Conservation (phyloP, 495 filamentous ascomycete genomes). For the Penicillium silybi region DNA sequence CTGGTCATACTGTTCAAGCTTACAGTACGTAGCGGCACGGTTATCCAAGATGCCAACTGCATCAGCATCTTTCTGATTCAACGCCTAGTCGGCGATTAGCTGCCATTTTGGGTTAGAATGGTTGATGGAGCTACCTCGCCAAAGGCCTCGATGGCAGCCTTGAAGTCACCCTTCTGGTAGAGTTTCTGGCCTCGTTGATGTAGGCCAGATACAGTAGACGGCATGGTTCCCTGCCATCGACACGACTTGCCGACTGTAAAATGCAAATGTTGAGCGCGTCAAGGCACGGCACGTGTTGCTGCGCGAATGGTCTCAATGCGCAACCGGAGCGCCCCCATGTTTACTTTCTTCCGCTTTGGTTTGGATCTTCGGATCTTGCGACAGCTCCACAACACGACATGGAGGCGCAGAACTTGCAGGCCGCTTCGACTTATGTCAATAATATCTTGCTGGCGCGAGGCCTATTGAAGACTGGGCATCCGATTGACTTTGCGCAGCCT, state of each 20-base stretch:
- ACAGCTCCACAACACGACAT: conserved; percentile 42
- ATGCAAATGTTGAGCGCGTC: not conserved
- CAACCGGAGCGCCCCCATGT: conserved; percentile 27
- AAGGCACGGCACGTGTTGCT: conserved; percentile 14
- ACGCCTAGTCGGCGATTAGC: conserved; percentile 27
- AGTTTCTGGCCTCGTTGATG: conserved; percentile 38
- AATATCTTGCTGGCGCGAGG: conserved; percentile 89
- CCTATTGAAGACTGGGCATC: conserved; percentile 74
- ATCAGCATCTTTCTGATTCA: conserved; percentile 28
- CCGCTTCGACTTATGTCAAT: conserved; percentile 93
- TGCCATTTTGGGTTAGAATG: conserved; percentile 15
- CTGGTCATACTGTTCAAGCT: conserved; percentile 47
- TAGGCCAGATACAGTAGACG: conserved; percentile 7
- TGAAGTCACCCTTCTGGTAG: conserved; percentile 38
- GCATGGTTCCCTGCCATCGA: conserved; percentile 1
- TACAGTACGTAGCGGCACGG: conserved; percentile 57
- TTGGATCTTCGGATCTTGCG: conserved; percentile 1
- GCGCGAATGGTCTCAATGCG: conserved; percentile 12
- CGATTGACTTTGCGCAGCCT: conserved; percentile 81
- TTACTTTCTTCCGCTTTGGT: conserved; percentile 47
- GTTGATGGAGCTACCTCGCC: conserved; percentile 30
- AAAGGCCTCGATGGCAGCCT: conserved; percentile 40
- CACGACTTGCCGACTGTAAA: not conserved
- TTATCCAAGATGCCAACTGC: conserved; percentile 51
- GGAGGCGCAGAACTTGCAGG: conserved; percentile 76